phyloP scores from a whole-genome alignment of 768 basidiomycete species.

The Filobasidium wieringae region DNA sequence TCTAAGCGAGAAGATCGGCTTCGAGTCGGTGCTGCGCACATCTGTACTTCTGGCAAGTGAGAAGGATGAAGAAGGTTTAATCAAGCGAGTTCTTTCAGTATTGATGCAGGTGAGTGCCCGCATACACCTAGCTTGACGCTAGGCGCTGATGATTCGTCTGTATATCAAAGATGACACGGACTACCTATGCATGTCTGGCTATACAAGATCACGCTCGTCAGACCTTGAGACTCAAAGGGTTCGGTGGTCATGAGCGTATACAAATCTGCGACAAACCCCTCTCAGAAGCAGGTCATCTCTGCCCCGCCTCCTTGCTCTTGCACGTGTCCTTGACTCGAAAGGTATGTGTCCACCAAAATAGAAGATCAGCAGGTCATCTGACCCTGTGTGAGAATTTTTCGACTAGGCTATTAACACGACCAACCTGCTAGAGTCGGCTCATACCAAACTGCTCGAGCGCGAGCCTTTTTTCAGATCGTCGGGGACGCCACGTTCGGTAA shows the following conservation, averaged over 20 bases:
- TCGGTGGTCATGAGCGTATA: conserved; percentile 3
- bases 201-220: neutral
- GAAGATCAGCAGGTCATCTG: too few species aligned
- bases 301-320: conserved; percentile 2
- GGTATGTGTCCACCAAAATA: neutral
- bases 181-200: conserved; percentile 13
- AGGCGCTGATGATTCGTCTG: neutral
- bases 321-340: conserved; percentile 3
- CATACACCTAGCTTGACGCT: neutral
- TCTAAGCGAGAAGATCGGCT: conserved; percentile 2
- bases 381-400: too few species aligned
- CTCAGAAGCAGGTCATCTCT: conserved; percentile 1
- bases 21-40: conserved; percentile 1
- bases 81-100: conserved; percentile 8
- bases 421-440: neutral
- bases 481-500: neutral
- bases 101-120: conserved; percentile 9
- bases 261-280: conserved; percentile 5
- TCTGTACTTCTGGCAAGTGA: conserved; percentile 11
- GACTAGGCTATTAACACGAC: neutral
- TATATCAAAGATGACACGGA: neutral
- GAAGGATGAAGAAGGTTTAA: conserved; percentile 2
- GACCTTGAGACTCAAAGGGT: conserved; percentile 4
- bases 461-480: conserved; percentile 9
- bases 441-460: conserved; percentile 1